These are phyloP conservation scores for Rhodomyrtus tomentosa DNA, from an alignment of 345 rosid genomes.

Conservation along the genomic window DNA sequence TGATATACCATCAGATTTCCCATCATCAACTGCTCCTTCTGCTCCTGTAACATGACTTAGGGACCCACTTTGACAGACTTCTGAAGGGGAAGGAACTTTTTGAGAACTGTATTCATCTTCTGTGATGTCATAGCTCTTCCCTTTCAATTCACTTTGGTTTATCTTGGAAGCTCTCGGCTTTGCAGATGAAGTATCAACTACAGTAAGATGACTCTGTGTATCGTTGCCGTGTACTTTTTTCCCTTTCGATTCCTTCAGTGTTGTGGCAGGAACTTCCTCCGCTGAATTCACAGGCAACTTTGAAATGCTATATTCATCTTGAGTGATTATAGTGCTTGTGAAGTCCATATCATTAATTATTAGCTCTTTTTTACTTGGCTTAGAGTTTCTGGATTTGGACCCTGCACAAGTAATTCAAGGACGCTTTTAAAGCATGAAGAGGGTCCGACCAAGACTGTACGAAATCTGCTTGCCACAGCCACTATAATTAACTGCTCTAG, in stretches of 20 bases:
- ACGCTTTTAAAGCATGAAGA: not conserved
- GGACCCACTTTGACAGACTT: constrained; percentile 10
- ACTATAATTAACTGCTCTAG: not conserved
- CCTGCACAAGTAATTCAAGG: constrained; percentile 28
- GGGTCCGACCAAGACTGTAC: not conserved
- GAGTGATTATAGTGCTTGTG: constrained; percentile 40
- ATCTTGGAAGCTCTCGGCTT: not conserved
- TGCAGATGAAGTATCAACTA: constrained; percentile 19
- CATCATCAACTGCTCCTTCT: constrained; percentile 10
- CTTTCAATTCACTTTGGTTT: constrained; percentile 12
- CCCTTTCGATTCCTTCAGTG: constrained; percentile 9
- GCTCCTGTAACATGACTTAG: constrained; percentile 1
- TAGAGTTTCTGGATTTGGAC: constrained; percentile 12
- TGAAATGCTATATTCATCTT: constrained; percentile 47
- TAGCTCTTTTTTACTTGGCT: constrained; percentile 14
- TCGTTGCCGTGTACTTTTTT: constrained; percentile 9
- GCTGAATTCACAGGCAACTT: constrained; percentile 28
- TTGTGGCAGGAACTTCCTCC: constrained; percentile 7
- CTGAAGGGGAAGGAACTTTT: constrained; percentile 22
- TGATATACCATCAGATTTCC: constrained; percentile 11
- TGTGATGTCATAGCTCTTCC: constrained; percentile 3
- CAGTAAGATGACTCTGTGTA: constrained; percentile 2
- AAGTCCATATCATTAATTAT: constrained; percentile 43
- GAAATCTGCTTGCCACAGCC: not conserved
- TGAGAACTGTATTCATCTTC: constrained; percentile 8